phyloP scores from a whole-genome alignment of 768 basidiomycete genomes.

The Agaricus blazei region DNA sequence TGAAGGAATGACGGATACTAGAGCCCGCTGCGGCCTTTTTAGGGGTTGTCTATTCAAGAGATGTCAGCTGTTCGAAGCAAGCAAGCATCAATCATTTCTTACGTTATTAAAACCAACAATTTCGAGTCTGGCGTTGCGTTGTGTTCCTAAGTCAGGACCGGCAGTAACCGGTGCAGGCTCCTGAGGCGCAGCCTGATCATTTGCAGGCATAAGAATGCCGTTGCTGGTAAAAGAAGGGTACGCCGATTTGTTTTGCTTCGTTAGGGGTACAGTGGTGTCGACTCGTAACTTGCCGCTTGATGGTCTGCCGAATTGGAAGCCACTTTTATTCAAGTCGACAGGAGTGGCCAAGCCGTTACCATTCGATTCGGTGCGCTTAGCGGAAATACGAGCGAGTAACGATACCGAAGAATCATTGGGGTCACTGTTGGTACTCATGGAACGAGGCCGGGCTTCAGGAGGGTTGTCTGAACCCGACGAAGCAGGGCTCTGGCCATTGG shows the following conservation, averaged over 20 bases:
- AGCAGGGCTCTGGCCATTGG: constrained; percentile 36
- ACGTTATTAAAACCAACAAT: constrained; percentile 74
- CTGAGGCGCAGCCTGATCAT: constrained; percentile 55
- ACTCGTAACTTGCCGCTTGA: constrained; percentile 69
- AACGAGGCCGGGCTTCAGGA: constrained; percentile 56
- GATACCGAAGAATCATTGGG: constrained; percentile 70
- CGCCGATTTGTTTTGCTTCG: constrained; percentile 82
- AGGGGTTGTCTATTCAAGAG: constrained; percentile 31
- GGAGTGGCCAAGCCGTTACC: constrained; percentile 42
- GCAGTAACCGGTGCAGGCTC: constrained; percentile 81
- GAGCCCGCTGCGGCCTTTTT: constrained; percentile 45
- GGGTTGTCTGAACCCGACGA: constrained; percentile 43
- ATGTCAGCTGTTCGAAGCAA: background rate
- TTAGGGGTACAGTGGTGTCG: constrained; percentile 59
- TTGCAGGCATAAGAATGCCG: constrained; percentile 52
- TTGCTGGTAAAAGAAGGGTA: constrained; percentile 66
- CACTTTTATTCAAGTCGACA: constrained; percentile 42
- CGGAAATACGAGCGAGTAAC: constrained; percentile 70
- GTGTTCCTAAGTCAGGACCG: constrained; percentile 79
- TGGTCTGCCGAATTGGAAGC: constrained; percentile 53
- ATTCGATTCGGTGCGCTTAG: constrained; percentile 49
- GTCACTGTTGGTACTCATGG: constrained; percentile 73
- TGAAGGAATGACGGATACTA: constrained; percentile 70
- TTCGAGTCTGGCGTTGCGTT: constrained; percentile 63
- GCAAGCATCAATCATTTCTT: constrained; percentile 15